Percentiles rank a stretch among this genome's conserved stretches.
Evolutionary conservation across 2,329 filamentous ascomycete genomes (phyloP).

Genomic region (Pestalotiopsis fici): DNA sequence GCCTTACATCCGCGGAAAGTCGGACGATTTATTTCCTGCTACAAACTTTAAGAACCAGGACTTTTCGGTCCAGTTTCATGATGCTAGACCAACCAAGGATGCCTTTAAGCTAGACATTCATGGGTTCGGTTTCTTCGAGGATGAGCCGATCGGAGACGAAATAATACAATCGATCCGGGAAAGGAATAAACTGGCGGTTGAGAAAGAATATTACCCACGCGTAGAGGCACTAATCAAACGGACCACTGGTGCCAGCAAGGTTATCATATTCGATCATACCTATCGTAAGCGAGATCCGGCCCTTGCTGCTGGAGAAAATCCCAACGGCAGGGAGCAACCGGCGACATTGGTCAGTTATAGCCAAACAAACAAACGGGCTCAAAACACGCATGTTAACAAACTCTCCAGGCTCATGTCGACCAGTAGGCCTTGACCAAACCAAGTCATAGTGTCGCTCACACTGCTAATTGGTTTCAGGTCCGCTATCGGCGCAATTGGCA

Average conservation of each 20-base stretch:
- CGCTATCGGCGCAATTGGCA: too few species aligned
- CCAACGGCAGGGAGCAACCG: slow-evolving; percentile 13
- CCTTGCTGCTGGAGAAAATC: slow-evolving; percentile 3
- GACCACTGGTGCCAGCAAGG: slow-evolving; percentile 10
- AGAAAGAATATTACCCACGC: slow-evolving; percentile 8
- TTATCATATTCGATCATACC: slow-evolving; percentile 17
- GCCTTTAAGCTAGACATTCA: neutral
- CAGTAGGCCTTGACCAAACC: too few species aligned
- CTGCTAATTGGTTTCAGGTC: too few species aligned
- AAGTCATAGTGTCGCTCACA: too few species aligned
- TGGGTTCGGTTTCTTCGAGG: neutral
- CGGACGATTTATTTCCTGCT: neutral
- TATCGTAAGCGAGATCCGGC: slow-evolving; percentile 5
- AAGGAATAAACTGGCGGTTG: neutral
- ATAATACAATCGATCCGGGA: neutral
- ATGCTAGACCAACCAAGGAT: slow-evolving; percentile 10
- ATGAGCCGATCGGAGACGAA: neutral
- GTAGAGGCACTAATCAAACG: slow-evolving; percentile 13
- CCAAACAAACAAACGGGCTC: too few species aligned
- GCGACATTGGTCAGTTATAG: slow-evolving; percentile 13
- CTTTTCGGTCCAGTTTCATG: neutral
- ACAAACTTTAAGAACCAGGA: neutral
- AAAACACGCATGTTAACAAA: too few species aligned
- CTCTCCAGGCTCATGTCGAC: neutral
- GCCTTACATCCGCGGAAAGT: neutral